A percentile compares a stretch with the other conserved stretches of the same genome.
Conservation (phyloP, 306 rosid genomes). For the Gynostemma pentaphyllum region DNA sequence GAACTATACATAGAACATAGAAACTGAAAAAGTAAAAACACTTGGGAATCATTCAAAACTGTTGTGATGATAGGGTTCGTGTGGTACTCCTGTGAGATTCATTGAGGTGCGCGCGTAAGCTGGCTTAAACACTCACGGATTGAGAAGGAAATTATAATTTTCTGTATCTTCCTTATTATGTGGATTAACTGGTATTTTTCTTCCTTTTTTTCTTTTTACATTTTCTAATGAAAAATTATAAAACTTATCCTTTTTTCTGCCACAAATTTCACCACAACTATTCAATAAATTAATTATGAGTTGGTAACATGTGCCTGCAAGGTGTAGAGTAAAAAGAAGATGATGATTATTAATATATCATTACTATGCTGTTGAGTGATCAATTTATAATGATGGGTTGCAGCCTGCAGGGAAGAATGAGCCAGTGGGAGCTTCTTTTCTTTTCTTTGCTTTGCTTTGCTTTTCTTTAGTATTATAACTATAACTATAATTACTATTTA, state of each 20-base stretch:
- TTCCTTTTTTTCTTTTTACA: neutral
- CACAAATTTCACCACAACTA: neutral
- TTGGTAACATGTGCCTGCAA: constrained; percentile 49
- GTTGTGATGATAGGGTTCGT: no score
- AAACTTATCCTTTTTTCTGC: neutral
- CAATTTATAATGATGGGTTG: constrained; percentile 33
- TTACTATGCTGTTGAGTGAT: constrained; percentile 60
- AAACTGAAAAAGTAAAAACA: neutral
- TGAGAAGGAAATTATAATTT: no score
- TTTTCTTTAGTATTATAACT: neutral
- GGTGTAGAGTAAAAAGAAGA: constrained; percentile 33
- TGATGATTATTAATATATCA: constrained; percentile 74
- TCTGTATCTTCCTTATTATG: no score
- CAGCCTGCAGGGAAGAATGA: constrained; percentile 41
- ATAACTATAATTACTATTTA: neutral
- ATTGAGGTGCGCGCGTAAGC: no score
- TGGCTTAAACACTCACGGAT: no score
- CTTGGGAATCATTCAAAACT: constrained; percentile 2
- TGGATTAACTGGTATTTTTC: no score
- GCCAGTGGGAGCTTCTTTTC: constrained; percentile 40
- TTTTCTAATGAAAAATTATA: neutral
- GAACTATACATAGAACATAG: no score
- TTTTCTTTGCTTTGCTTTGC: neutral
- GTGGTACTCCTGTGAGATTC: no score
- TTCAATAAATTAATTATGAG: constrained; percentile 15